Base-by-base conservation (phyloP, 768 basidiomycete species). In the Mycena haematopus region DNA sequence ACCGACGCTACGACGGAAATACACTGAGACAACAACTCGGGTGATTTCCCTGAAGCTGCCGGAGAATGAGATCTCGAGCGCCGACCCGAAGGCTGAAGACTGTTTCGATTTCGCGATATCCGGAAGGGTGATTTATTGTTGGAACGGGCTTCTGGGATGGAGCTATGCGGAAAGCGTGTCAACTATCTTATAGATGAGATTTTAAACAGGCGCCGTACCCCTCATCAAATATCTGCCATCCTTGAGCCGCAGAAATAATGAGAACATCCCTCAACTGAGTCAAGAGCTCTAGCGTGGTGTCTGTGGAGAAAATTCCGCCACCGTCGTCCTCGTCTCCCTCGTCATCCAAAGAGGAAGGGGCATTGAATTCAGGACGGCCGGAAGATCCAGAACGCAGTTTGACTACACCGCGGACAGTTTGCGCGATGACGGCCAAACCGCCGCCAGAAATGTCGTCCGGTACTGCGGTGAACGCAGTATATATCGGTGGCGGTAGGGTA, bases 181-280 rank as follows among this genome's bases (percentile, higher is more conserved):
- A 56, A 29, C 10, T 38, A 44, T 38, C 33, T 15, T n/a, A 51
- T 25, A 7, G 22, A 47, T 9, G 22, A 46, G 22, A 58, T 44
- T 51, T 40, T 59, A 42, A 31, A 29, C 14, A 45, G 21, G 46
- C 7, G 22, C 62, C 73, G 44, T 69, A 83, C 85, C 76, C 77
- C 45, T 87, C 83, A 58, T 86, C 80, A 69, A 91, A 86, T 15
- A 90, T 84, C 63, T 83, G 80, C 86, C 87, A 89, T 22, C 82
- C 83, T 68, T 84, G 84, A 27, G 77, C 74, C 35, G 81, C 74
- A 1, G 87, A 84, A 62, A 88, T 79, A 8, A 81, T 71, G 45
- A 91, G 73, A 5, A 88, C 78, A 65, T 89, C 85, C 70, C 83
- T 82, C 35, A 92, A 76, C 70, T 87, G 85, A 19, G 78, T 72